Evolutionary conservation across 2,329 filamentous ascomycete species (phyloP), one percentile per base, ranked within the genome.

Genomic region (Apiospora arundinis): DNA sequence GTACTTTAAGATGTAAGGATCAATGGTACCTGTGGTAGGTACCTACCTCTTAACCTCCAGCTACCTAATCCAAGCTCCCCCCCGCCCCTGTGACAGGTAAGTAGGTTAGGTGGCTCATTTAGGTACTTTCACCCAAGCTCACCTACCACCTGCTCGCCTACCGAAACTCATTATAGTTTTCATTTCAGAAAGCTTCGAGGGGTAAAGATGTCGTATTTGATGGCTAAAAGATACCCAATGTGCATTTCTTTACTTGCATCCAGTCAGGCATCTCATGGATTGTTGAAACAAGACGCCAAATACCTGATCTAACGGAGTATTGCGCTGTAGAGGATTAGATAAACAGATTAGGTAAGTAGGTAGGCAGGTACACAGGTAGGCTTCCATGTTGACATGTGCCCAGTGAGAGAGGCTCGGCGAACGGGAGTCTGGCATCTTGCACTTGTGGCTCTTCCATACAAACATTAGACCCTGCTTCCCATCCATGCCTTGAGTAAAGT

Each of bases 1-100:
- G 56, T 63, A 40, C 56, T 40, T 40, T 63, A 40, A 40, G 21
- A 40, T 40, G 56, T 63, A 63, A 21, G 56, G 56, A 37, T 60
- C 16, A 60, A 25, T 60, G 18, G 12, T 42, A 42, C 9, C 8
- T 42, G 9, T 16, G 18, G 52, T 18, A 60, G 32, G 32, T 40
- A 63, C 56, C n/a, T n/a, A n/a, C n/a, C n/a, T n/a, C n/a, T n/a
- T n/a, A n/a, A n/a, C n/a, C 56, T 45, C 16, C 16, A 14, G 32
- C 32, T 40, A 40, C n/a, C n/a, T n/a, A 28, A n/a, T 40, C 32
- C 56, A 63, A 40, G 32, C 56, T 52, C 48, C 28, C 25, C 52
- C 56, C 28, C 56, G 28, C 56, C 56, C 52, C 56, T 63, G 56
- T 63, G 56, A 63, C 32, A 32, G 32, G 3, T 4, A 32, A 4